Base-by-base conservation (phyloP, 164 flowering plant species). In the Akebia trifoliata region DNA sequence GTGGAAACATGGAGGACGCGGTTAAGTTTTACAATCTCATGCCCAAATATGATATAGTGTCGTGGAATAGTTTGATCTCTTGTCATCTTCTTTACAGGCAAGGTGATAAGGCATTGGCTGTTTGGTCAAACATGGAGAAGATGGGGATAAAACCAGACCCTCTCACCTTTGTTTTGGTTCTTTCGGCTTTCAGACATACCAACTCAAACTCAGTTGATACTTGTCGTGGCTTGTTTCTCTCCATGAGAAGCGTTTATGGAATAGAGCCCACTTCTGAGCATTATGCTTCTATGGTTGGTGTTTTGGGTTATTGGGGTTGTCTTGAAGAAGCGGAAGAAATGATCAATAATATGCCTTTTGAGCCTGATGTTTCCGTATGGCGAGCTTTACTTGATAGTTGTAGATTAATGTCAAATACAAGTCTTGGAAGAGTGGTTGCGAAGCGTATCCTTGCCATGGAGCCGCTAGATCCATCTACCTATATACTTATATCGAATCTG, bases 351-450 rank as follows among this genome's bases (percentile, higher is more conserved):
- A 79, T 83, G 87, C 89, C 88, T 43, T 73, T 76, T 63, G 74
- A 81, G 50, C 81, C 96, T 4, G 67, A 73, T 22, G 72, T 74
- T 64, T 66, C 74, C 4, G 81, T 87, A 49, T 90, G 88, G 96
- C 78, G 90, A 62, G 89, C 95, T 58, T 72, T 90, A 72, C 95
- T 93, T 46, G 87, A 83, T 58, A 65, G 83, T 57, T 78, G 95
- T 61, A 71, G 85, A 52, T 48, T 83, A 59, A 82, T 73, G 50
- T 50, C 50, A 36, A 76, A 87, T 49, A 59, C 72, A 31, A 62
- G 14, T 10, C 66, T 80, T n/a, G 97, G 89, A 17, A 86, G 69
- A 67, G 53, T 72, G 54, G 84, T 75, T 18, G 78, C 75, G 12
- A 82, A 84, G 66, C 77, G 60, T 17, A 75, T 93, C 44, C 84